Conservation (phyloP, 1,139 yeast genomes). For the Zygoascus meyerae region DNA sequence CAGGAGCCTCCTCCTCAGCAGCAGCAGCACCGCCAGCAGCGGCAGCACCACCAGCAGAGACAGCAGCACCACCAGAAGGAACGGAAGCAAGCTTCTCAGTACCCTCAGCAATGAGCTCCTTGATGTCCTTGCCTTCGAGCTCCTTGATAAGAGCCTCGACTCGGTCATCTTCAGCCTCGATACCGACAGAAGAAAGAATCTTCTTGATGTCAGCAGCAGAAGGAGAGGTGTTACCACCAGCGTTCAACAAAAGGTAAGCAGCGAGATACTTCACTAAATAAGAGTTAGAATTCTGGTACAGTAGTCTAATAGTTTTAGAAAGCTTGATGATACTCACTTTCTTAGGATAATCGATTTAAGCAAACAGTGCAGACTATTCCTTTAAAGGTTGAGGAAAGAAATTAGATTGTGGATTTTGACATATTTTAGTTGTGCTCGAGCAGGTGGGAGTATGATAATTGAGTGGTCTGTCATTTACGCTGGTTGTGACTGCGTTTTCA, state of each 20-base stretch:
- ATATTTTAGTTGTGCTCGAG: conserved; percentile 9
- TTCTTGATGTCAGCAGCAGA: conserved; percentile 86
- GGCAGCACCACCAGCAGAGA: conserved; percentile 64
- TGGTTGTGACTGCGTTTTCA: conserved; percentile 5
- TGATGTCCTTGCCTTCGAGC: conserved; percentile 89
- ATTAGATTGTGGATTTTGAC: too few relatives aligned
- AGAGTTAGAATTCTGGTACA: conserved; percentile 1
- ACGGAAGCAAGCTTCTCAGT: conserved; percentile 91
- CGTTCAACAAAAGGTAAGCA: conserved; percentile 43
- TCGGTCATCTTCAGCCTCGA: conserved; percentile 91
- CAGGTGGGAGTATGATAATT: neutral
- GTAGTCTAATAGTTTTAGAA: neutral
- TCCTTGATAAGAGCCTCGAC: conserved; percentile 78
- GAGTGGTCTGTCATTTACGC: conserved; percentile 4
- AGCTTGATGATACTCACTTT: neutral
- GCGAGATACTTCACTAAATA: conserved; percentile 43
- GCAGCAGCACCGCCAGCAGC: conserved; percentile 63
- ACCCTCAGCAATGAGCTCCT: conserved; percentile 95
- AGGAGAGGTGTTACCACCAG: conserved; percentile 60
- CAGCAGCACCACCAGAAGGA: conserved; percentile 96
- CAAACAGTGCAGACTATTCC: conserved; percentile 53
- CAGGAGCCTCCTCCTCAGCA: conserved; percentile 66
- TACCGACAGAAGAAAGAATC: conserved; percentile 89
- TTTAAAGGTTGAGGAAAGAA: conserved; percentile 27
- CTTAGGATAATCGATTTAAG: conserved; percentile 54